A percentile compares a stretch with the other conserved stretches of the same genome.
Conservation (phyloP, 768 basidiomycete genomes). For the Lentinula raphanica region DNA sequence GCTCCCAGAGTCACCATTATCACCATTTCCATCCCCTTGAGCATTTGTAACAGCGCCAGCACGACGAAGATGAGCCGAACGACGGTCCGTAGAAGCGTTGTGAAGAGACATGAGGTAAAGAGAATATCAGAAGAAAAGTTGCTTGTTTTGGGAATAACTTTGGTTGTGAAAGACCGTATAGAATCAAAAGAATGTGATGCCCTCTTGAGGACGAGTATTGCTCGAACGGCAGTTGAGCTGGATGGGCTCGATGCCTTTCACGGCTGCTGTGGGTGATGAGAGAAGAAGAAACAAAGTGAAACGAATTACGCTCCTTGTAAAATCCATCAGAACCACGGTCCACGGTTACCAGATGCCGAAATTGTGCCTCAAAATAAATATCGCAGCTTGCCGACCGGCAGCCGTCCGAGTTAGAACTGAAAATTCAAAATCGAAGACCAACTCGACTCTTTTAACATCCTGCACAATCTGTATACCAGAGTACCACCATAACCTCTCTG, state of each 20-base stretch:
- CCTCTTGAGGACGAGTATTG: background rate
- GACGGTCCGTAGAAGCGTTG: background rate
- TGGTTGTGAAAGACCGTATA: conserved; percentile 4
- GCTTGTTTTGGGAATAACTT: background rate
- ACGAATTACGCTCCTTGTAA: background rate
- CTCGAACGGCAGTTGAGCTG: background rate
- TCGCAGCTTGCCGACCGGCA: too few species aligned
- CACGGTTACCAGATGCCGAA: background rate
- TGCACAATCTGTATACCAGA: too few species aligned
- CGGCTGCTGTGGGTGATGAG: background rate
- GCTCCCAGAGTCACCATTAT: background rate
- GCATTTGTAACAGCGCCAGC: background rate
- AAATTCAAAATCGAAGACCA: background rate
- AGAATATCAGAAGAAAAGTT: background rate
- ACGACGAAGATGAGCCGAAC: background rate
- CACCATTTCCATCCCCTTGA: background rate
- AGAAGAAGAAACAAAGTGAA: background rate
- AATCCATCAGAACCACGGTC: background rate
- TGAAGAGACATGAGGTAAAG: conserved; percentile 1
- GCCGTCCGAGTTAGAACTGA: too few species aligned
- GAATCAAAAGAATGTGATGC: conserved; percentile 6
- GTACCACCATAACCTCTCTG: too few species aligned
- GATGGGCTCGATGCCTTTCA: conserved; percentile 1
- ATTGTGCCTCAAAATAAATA: background rate
- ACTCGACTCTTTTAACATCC: too few species aligned